Percentiles rank a stretch among this genome's conserved stretches.
Evolutionary conservation across 139 green algal genomes (phyloP).

Genomic region (Zygnema circumcarinatum): DNA sequence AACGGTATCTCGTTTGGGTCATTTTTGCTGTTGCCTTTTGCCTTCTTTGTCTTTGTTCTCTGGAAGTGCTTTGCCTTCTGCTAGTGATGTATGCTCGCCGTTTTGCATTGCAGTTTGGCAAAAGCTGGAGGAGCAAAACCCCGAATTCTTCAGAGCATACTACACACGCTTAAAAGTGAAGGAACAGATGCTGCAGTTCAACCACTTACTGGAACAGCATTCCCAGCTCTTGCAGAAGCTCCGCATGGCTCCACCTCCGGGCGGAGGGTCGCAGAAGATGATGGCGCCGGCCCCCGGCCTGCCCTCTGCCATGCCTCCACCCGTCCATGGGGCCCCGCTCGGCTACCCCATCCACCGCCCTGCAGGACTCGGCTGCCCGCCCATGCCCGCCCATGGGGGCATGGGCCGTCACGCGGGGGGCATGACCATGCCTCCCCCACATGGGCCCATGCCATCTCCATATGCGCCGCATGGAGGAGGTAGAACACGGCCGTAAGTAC

Average conservation of each 20-base stretch:
- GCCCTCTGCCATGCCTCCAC: not conserved
- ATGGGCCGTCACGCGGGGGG: not conserved
- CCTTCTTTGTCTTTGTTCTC: not conserved
- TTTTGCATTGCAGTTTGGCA: constrained; percentile 74
- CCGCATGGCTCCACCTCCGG: constrained; percentile 19
- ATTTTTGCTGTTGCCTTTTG: too few species aligned
- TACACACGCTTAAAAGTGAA: constrained; percentile 86
- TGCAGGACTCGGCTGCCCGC: not conserved
- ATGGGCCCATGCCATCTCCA: not conserved
- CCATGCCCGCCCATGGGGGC: constrained; percentile 17
- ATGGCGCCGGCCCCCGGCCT: not conserved
- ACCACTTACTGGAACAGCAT: constrained; percentile 67
- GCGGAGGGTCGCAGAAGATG: constrained; percentile 25
- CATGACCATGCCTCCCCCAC: not conserved
- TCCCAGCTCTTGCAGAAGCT: constrained; percentile 14
- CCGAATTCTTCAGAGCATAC: constrained; percentile 89
- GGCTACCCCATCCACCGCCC: constrained; percentile 8
- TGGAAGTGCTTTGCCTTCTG: not conserved
- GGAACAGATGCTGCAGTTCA: constrained; percentile 93
- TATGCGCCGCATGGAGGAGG: not conserved
- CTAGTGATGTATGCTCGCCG: not conserved
- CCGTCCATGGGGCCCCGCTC: not conserved
- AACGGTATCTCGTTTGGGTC: too few species aligned
- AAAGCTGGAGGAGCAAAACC: constrained; percentile 95
- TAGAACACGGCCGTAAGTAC: not conserved